These are phyloP conservation scores for Gossypium thurberi DNA, from an alignment of 345 rosid species.

Conservation along the genomic window DNA sequence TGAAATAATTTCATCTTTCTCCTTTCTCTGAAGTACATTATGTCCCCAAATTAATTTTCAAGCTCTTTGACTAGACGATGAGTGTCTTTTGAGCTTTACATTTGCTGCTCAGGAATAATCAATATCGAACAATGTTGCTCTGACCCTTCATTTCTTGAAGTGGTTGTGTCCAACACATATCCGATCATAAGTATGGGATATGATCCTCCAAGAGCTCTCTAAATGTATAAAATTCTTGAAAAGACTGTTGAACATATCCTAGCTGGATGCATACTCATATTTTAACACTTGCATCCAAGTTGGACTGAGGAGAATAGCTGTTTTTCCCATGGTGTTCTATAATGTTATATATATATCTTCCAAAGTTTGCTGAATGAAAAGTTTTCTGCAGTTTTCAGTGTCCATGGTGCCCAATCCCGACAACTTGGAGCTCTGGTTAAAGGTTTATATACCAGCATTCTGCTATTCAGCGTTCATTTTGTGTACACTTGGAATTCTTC, in stretches of 20 bases:
- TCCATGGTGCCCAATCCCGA: conserved; percentile 62
- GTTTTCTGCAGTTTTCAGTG: conserved; percentile 49
- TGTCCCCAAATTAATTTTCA: neutral
- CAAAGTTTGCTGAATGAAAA: neutral
- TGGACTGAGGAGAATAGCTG: too few species aligned
- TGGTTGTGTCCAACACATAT: too few species aligned
- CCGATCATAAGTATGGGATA: too few species aligned
- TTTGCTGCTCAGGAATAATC: neutral
- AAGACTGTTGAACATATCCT: too few species aligned
- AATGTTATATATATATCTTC: neutral
- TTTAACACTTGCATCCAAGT: too few species aligned
- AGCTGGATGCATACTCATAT: too few species aligned
- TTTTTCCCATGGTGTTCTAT: neutral
- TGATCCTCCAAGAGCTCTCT: too few species aligned
- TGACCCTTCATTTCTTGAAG: too few species aligned
- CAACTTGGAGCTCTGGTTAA: conserved; percentile 84
- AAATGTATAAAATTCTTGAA: too few species aligned
- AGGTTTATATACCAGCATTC: conserved; percentile 34
- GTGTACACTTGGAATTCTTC: neutral
- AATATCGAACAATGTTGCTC: neutral
- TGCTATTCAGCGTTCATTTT: neutral
- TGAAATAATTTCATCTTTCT: conserved; percentile 1
- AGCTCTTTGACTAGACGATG: neutral
- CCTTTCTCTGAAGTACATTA: neutral
- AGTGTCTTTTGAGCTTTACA: neutral